Base-by-base conservation (phyloP, 305 asterid species). In the Fraxinus ornus region DNA sequence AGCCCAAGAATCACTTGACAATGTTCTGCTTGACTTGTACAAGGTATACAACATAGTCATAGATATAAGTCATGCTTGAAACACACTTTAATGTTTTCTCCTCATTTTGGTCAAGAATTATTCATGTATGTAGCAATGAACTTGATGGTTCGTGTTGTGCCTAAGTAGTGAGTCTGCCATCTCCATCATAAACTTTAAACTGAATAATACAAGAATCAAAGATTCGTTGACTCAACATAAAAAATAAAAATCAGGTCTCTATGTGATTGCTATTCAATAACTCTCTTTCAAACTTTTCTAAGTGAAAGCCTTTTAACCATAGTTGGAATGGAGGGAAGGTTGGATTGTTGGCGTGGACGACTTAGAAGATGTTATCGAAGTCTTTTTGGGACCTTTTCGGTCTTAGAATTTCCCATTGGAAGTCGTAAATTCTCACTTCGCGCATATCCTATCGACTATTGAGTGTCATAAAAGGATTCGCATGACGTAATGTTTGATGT, bases 1-100 rank as follows among this genome's bases (percentile, higher is more conserved):
- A 35, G 87, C 97, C 28, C 98, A 92, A 71, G 93, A 92, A 78
- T 92, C 98, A 19, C 94, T 94, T 0, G 97, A 92, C 66, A 94
- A 94, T 75, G 89, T 92, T 80, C 97, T 94, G 78, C 82, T 94
- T 30, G 94, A 94, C 85, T 89, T 92, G 74, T 91, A 88, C 87
- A 94, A 94, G 94, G 97, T 91, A 55, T 7, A 52, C 1, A 17
- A 49, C n/a, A n/a, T n/a, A n/a, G n/a, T n/a, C n/a, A 49, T 15
- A 15, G 60, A 15, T 13, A 2, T 47, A 12, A 47, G n/a, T 12
- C 55, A 47, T 47, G 1, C 55, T 47, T 13, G 19, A 47, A 47
- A 47, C 57, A 13, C 57, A 0, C 57, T 47, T 47, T 47, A 47
- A 47, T 47, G 17, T 0, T 47, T 47, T 47, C 57, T 47, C 2